Evolutionary conservation across 23 red algal genomes (phyloP).

Genomic region (Gracilariopsis chorda): DNA sequence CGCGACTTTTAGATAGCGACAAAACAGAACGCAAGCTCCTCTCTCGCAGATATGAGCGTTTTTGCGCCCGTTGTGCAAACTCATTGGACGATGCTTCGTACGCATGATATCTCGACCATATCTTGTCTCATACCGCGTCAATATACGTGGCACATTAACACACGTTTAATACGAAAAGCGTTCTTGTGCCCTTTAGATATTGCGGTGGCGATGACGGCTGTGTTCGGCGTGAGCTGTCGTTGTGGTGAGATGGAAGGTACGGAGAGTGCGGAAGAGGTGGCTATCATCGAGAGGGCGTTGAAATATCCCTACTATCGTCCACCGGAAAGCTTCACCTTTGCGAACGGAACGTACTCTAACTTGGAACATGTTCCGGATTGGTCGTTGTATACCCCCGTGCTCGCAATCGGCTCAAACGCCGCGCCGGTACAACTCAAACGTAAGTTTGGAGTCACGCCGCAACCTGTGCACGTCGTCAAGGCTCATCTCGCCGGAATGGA

Average conservation of each 20-base stretch:
- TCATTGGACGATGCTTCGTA: too few relatives aligned
- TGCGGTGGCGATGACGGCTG: too few relatives aligned
- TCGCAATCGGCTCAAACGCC: slow-evolving; percentile 61
- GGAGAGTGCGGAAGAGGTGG: background rate
- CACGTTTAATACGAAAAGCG: too few relatives aligned
- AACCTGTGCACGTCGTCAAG: slow-evolving; percentile 11
- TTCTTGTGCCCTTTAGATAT: too few relatives aligned
- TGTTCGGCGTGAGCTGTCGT: too few relatives aligned
- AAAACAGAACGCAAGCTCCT: too few relatives aligned
- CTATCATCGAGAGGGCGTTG: background rate
- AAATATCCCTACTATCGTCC: slow-evolving; percentile 48
- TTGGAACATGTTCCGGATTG: background rate
- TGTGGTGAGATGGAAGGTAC: too few relatives aligned
- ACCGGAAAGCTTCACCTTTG: background rate
- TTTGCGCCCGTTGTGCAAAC: background rate
- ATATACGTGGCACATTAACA: too few relatives aligned
- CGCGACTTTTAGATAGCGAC: too few relatives aligned
- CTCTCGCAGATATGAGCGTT: background rate
- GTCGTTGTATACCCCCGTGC: background rate
- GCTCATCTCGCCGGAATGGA: background rate
- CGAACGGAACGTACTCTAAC: background rate
- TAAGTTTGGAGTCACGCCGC: background rate
- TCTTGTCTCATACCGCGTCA: too few relatives aligned
- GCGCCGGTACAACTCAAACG: slow-evolving; percentile 52
- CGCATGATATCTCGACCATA: background rate